These are phyloP conservation scores for Penicillium sp. DNA, from an alignment of 2,329 filamentous ascomycete genomes.

Conservation along the genomic window DNA sequence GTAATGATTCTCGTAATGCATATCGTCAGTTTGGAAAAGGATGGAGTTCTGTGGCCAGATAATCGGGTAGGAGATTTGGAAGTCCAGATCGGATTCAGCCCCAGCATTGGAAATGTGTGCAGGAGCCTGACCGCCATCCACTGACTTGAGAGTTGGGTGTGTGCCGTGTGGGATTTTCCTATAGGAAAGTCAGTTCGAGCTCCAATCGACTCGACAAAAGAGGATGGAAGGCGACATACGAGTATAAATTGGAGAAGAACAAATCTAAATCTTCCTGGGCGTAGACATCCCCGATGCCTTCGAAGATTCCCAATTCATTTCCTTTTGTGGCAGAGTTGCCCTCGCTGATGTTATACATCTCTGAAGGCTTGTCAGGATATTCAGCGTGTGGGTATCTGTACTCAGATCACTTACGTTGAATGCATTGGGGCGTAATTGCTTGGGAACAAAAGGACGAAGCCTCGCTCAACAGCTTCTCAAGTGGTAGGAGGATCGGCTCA, in stretches of 20 bases:
- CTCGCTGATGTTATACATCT: conserved; percentile 47
- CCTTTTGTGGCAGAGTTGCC: conserved; percentile 41
- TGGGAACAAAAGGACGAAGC: conserved; percentile 29
- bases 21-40: conserved; percentile 51
- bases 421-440: conserved; percentile 45
- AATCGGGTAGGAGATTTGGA: conserved; percentile 49
- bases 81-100: conserved; percentile 47
- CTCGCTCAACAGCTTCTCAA: conserved; percentile 22
- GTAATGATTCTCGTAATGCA: conserved; percentile 41
- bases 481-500: conserved; percentile 24
- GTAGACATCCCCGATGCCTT: conserved; percentile 48
- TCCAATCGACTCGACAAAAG: neutral
- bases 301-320: conserved; percentile 50
- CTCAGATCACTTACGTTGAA: conserved; percentile 28
- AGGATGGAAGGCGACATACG: conserved; percentile 16
- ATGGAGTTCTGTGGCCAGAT: conserved; percentile 51
- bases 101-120: conserved; percentile 32
- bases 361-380: conserved; percentile 18
- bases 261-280: conserved; percentile 46
- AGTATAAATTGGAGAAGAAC: conserved; percentile 41
- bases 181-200: conserved; percentile 14
- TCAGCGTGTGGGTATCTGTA: neutral
- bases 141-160: conserved; percentile 38
- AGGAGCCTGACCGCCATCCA: conserved; percentile 44
- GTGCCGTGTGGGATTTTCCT: conserved; percentile 42